Percentiles rank a stretch among this genome's conserved stretches.
Conservation (phyloP, 2,329 filamentous ascomycete species). For the Monosporascus sp. region DNA sequence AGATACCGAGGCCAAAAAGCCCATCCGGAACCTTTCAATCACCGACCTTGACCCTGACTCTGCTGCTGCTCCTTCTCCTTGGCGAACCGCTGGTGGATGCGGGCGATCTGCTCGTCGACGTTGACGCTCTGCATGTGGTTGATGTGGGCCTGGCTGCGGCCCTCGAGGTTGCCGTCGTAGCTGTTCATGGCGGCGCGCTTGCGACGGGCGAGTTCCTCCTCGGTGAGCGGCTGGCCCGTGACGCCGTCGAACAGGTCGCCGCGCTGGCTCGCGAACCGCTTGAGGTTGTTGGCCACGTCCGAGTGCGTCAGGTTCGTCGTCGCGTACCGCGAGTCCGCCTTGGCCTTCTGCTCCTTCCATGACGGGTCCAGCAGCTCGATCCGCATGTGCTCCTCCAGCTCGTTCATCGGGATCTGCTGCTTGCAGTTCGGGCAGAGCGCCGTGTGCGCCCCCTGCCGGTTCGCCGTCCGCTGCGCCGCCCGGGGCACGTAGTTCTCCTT, state of each 20-base stretch:
- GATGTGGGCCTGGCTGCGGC: slow-evolving; percentile 47
- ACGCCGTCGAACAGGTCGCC: slow-evolving; percentile 78
- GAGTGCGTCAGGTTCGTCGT: slow-evolving; percentile 81
- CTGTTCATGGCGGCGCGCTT: slow-evolving; percentile 66
- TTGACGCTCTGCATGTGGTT: slow-evolving; percentile 63
- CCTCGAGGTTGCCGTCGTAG: slow-evolving; percentile 61
- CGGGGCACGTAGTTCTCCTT: slow-evolving; percentile 88
- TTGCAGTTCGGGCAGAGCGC: slow-evolving; percentile 90
- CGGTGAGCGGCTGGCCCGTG: slow-evolving; percentile 61
- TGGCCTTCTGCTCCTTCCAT: slow-evolving; percentile 94
- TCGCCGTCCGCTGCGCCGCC: slow-evolving; percentile 66
- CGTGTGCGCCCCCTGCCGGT: slow-evolving; percentile 58
- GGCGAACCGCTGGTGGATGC: slow-evolving; percentile 51
- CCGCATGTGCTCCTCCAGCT: slow-evolving; percentile 88
- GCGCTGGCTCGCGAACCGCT: slow-evolving; percentile 85
- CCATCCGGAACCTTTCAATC: background rate
- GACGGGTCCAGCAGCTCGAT: slow-evolving; percentile 90
- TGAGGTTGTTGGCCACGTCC: slow-evolving; percentile 90
- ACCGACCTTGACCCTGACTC: background rate
- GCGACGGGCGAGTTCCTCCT: slow-evolving; percentile 68
- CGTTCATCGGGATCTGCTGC: slow-evolving; percentile 78
- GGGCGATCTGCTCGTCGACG: slow-evolving; percentile 78
- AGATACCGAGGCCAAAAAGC: background rate
- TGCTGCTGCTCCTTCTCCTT: slow-evolving; percentile 27
- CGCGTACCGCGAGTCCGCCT: slow-evolving; percentile 75